Evolutionary conservation across 352 stramenopile species (phyloP).

Genomic region (Pythium vanterpoolii): DNA sequence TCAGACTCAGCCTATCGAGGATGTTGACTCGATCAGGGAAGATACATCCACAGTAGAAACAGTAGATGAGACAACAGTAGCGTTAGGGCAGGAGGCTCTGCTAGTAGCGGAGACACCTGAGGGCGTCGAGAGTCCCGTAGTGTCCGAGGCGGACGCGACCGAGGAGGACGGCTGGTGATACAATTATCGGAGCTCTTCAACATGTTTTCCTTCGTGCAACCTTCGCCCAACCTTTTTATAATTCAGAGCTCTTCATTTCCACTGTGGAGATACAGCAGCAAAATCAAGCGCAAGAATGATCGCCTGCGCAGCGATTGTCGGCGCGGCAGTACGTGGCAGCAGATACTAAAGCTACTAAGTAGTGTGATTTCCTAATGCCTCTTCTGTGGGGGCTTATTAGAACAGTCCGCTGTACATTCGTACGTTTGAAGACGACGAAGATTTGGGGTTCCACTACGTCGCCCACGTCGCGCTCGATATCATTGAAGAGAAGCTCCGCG

Average conservation of each 20-base stretch:
- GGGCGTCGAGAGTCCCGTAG: constrained; percentile 5
- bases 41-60: neutral
- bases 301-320: constrained; percentile 76
- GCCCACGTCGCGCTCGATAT: constrained; percentile 83
- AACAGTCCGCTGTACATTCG: constrained; percentile 83
- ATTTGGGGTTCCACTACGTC: constrained; percentile 87
- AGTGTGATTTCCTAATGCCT: neutral
- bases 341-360: neutral
- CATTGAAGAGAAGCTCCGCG: constrained; percentile 75
- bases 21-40: neutral
- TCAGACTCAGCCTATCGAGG: neutral
- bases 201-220: constrained; percentile 22
- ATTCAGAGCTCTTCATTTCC: neutral
- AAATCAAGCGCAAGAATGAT: constrained; percentile 45
- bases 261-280: neutral
- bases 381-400: constrained; percentile 21
- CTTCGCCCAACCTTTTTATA: constrained; percentile 19
- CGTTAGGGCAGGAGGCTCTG: neutral
- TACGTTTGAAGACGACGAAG: constrained; percentile 80
- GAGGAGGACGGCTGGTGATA: neutral
- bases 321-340: constrained; percentile 52
- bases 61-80: neutral
- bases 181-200: constrained; percentile 9
- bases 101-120: neutral
- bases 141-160: constrained; percentile 13